Base-by-base conservation (phyloP, 352 stramenopile genomes). In the Phytophthora pini region DNA sequence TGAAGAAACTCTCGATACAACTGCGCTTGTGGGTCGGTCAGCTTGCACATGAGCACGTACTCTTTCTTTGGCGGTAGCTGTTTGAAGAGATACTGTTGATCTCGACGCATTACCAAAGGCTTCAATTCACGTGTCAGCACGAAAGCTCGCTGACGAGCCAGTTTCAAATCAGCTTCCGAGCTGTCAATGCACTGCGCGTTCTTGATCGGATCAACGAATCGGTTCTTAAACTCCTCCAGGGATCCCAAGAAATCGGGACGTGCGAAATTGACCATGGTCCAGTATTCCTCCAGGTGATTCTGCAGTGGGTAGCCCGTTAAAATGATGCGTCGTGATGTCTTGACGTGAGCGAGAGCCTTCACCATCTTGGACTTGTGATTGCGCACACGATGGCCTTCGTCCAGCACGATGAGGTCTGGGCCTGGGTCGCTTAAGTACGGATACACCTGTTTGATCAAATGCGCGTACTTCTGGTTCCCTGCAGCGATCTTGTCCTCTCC, bases 291-390 rank as follows among this genome's bases (percentile, higher is more conserved):
- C 45, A 99, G 62, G 68, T 98, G 96, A 60, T 99, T 99, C 61
- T 98, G 95, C 51, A 99, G 76, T 13, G 96, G 96, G 38, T 98
- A 98, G 4, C 96, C 96, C 2, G 95, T 98, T 9, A 99, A 68
- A 6, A 98, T 92, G 49, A 99, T 91, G 10, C 95, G 82, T n/a
- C 87, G 81, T 40, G 86, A 81, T 6, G 89, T 96, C 54, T 91
- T 82, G 3, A 96, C 87, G 40, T 93, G 71, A 20, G 72, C 76
- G 2, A 97, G 66, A 36, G 87, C 88, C 63, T 95, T 92, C 8
- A 97, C 87, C 36, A 97, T 74, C 71, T 97, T 93, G n/a, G 89
- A 96, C 56, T 97, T 97, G 65, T 89, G 83, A 17, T 97, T 88
- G 5, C 90, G 89, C 10, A 97, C 84, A 48, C 90, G 87, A 58